Base-by-base conservation (phyloP, 768 basidiomycete genomes). In the Mycena albidolilacea region DNA sequence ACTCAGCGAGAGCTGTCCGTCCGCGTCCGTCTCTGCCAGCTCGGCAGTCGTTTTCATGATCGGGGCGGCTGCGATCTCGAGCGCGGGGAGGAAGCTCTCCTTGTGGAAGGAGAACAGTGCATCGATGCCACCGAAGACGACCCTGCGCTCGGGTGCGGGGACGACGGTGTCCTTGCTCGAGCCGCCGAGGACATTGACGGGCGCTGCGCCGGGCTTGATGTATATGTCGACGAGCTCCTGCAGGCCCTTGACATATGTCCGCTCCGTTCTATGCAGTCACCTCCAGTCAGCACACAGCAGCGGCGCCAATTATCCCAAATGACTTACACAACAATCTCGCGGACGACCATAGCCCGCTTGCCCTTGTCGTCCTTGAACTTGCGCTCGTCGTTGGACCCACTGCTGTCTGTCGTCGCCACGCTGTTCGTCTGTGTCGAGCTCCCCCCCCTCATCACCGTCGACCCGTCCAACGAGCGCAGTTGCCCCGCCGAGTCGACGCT, bases 191-290 rank as follows among this genome's bases (percentile, higher is more conserved):
- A 92, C 82, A 75, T 91, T 93, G 67, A 93, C 91, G 4, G 92
- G 87, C 35, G 89, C 89, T 11, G 90, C 86, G 7, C 93, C 92
- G 55, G 97, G 96, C 79, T 91, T 93, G 83, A 99, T 94, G 79
- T 99, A 99, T 63, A 99, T 97, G 70, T 96, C 94, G 62, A 97
- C 92, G 10, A 99, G 90, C 81, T 98, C 97, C 78, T 95, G 92
- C 41, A 99, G 84, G n/a, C 96, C 94, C 75, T 93, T 93, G 72
- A 97, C 95, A 82, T 99, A 99, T 1, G 97, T 96, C 72, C 94
- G 88, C 82, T 99, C 98, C 55, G 97, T 99, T 77, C 95, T 96
- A 19, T 57, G 35, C 35, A 78, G 44, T 75, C n/a, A 69, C 7
- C 71, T 39, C 64, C 68, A 76, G 73, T 79, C 38, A 79, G 64